Conservation (phyloP, 805 yeast genomes). For the Metschnikowia similis region DNA sequence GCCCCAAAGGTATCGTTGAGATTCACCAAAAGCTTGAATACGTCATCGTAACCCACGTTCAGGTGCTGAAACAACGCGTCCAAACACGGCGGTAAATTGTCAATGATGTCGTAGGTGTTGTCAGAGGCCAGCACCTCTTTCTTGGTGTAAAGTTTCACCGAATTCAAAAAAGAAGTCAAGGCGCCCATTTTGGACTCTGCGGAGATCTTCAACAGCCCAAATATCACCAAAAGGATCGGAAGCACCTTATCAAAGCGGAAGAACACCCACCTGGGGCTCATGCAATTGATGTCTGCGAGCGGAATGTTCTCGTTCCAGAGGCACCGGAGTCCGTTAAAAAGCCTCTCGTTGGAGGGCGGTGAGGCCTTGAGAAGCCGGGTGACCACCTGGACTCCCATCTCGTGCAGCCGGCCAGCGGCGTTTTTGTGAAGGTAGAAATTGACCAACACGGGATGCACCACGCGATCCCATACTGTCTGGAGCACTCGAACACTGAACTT, state of each 20-base stretch:
- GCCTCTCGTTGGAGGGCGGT: constrained; percentile 18
- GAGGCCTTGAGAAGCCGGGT: constrained; percentile 23
- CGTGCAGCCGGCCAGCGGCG: constrained; percentile 22
- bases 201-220: constrained; percentile 22
- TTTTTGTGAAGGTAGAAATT: constrained; percentile 31
- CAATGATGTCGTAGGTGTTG: constrained; percentile 30
- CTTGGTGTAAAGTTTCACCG: constrained; percentile 25
- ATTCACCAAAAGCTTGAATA: constrained; percentile 22
- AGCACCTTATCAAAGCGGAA: constrained; percentile 28
- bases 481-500: constrained; percentile 22
- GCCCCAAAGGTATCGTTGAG: constrained; percentile 34
- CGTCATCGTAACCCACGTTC: constrained; percentile 16
- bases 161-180: constrained; percentile 22
- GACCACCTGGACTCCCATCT: constrained; percentile 27
- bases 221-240: constrained; percentile 21
- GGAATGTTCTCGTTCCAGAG: constrained; percentile 29
- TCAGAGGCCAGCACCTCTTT: constrained; percentile 28
- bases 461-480: constrained; percentile 35
- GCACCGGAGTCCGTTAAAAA: constrained; percentile 26
- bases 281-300: constrained; percentile 27
- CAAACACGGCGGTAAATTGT: constrained; percentile 26
- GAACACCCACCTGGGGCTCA: constrained; percentile 34
- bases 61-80: constrained; percentile 19
- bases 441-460: constrained; percentile 28
- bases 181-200: constrained; percentile 23